Evolutionary conservation across 2,329 filamentous ascomycete genomes (phyloP).

Genomic region (Phyllachora maydis): DNA sequence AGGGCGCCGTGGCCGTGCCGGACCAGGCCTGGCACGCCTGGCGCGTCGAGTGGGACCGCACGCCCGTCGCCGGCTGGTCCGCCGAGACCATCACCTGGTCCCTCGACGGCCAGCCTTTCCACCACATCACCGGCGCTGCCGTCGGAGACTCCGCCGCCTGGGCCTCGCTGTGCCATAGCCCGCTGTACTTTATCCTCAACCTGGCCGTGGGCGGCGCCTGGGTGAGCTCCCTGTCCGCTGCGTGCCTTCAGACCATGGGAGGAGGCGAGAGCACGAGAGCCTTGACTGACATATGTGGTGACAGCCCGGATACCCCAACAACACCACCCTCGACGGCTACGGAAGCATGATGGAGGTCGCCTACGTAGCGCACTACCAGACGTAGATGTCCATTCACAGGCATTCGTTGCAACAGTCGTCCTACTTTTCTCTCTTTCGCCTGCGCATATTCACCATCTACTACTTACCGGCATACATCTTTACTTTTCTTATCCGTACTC

Average conservation of each 20-base stretch:
- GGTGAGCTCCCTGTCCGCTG: conserved; percentile 4
- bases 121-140: conserved; percentile 17
- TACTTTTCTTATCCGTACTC: no score
- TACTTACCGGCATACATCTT: no score
- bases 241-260: no score
- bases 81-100: conserved; percentile 25
- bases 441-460: no score
- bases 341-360: conserved; percentile 7
- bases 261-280: no score
- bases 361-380: conserved; percentile 5
- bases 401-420: no score
- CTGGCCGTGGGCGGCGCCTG: conserved; percentile 7
- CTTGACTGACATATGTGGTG: conserved; percentile 1
- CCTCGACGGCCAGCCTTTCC: conserved; percentile 18
- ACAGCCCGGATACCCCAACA: conserved; percentile 6
- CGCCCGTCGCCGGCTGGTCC: conserved; percentile 15
- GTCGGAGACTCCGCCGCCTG: conserved; percentile 18
- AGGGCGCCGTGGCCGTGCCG: conserved; percentile 13
- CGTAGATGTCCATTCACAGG: not conserved
- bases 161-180: conserved; percentile 11
- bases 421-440: no score
- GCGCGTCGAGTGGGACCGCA: conserved; percentile 22
- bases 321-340: conserved; percentile 5
- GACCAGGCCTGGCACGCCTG: conserved; percentile 24
- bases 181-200: conserved; percentile 5